phyloP scores from a whole-genome alignment of 495 filamentous ascomycete genomes.

The Annulohypoxylon stygium region DNA sequence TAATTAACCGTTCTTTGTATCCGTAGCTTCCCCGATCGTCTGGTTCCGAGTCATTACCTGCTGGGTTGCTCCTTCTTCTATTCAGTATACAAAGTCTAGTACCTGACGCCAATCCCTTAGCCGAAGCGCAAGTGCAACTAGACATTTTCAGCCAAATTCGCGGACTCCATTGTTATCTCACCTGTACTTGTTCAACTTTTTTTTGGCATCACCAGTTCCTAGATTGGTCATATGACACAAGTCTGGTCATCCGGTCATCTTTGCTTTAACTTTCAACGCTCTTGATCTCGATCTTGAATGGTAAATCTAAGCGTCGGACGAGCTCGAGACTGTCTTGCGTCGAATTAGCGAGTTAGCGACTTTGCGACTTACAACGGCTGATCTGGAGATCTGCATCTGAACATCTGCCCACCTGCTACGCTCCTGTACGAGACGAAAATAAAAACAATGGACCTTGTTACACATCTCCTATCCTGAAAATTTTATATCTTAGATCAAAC shows the following conservation, averaged over 20 bases:
- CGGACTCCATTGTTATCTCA: neutral
- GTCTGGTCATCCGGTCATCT: neutral
- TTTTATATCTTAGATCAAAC: slow-evolving; percentile 20
- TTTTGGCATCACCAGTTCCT: neutral
- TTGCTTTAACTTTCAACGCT: neutral
- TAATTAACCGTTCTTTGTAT: neutral
- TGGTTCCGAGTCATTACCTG: neutral
- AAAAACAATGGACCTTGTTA: slow-evolving; percentile 43
- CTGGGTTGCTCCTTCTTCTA: neutral
- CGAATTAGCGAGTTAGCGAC: slow-evolving; percentile 24
- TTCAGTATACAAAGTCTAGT: slow-evolving; percentile 16
- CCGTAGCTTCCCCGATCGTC: neutral
- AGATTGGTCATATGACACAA: slow-evolving; percentile 24
- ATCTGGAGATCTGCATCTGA: slow-evolving; percentile 47
- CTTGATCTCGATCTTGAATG: neutral
- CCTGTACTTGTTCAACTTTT: slow-evolving; percentile 13
- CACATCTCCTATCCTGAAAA: slow-evolving; percentile 31
- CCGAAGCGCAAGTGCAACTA: slow-evolving; percentile 11
- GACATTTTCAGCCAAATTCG: slow-evolving; percentile 12
- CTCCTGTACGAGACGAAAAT: slow-evolving; percentile 33
- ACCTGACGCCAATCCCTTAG: slow-evolving; percentile 20
- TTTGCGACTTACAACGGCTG: slow-evolving; percentile 35
- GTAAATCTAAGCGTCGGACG: slow-evolving; percentile 31
- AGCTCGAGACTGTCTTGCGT: slow-evolving; percentile 39
- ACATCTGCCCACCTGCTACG: slow-evolving; percentile 41